Evolutionary conservation across 352 stramenopile genomes (phyloP).

Genomic region (Phytophthora citricola): DNA sequence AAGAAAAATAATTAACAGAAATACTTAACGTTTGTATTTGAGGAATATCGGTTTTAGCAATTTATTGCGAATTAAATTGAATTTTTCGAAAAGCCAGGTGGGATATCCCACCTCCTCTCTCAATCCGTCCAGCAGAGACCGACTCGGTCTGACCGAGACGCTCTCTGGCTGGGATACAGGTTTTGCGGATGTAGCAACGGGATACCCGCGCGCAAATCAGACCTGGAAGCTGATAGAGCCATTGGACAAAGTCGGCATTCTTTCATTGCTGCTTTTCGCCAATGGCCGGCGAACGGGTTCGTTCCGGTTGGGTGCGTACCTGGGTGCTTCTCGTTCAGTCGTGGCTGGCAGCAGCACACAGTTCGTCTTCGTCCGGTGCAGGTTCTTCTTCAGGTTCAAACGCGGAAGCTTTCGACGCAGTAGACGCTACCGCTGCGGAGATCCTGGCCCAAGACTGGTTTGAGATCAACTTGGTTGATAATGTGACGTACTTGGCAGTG

Average conservation of each 20-base stretch:
- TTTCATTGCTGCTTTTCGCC: conserved; percentile 9
- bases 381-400: not conserved
- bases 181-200: conserved; percentile 7
- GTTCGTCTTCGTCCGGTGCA: conserved; percentile 18
- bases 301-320: not conserved
- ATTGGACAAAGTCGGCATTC: not conserved
- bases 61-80: no score
- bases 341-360: conserved; percentile 4
- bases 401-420: not conserved
- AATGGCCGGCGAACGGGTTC: conserved; percentile 2
- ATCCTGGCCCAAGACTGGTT: conserved; percentile 45
- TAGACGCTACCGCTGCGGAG: conserved; percentile 21
- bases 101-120: conserved; percentile 26
- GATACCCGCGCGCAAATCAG: conserved; percentile 10
- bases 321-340: conserved; percentile 1
- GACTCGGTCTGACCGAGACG: conserved; percentile 9
- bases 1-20: no score
- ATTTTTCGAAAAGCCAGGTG: conserved; percentile 13
- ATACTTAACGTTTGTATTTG: no score
- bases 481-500: conserved; percentile 43
- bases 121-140: conserved; percentile 27
- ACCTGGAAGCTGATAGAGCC: conserved; percentile 6
- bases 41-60: no score
- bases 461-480: conserved; percentile 36
- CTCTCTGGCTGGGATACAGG: conserved; percentile 20